Percentiles rank a stretch among this genome's conserved stretches.
Evolutionary conservation across 257 asterid genomes (phyloP).

Genomic region (Ilex aquifolium): DNA sequence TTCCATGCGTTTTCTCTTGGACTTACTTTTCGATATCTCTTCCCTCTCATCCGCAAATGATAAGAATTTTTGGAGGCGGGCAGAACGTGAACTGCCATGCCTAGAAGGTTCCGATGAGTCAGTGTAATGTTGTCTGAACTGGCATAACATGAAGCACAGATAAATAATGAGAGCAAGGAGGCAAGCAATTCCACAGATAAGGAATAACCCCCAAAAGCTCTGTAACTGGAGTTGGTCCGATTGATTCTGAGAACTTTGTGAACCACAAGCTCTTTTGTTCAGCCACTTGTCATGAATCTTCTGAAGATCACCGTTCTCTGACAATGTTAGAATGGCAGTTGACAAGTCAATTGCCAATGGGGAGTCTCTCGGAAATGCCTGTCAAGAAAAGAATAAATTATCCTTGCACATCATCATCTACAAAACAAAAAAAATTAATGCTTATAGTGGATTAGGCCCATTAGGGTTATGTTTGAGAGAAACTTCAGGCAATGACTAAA

Average conservation of each 20-base stretch:
- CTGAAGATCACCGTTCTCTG: constrained; percentile 30
- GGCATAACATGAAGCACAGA: constrained; percentile 24
- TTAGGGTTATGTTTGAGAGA: neutral
- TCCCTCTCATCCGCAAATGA: constrained; percentile 62
- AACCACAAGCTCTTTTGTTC: constrained; percentile 25
- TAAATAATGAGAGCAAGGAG: constrained; percentile 33
- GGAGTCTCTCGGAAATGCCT: constrained; percentile 38
- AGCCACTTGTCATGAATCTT: constrained; percentile 28
- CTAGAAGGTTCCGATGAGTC: constrained; percentile 14
- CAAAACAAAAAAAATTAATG: too few relatives aligned
- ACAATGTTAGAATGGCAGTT: constrained; percentile 24
- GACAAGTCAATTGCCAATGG: constrained; percentile 34
- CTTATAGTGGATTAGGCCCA: neutral
- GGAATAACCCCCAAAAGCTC: constrained; percentile 68
- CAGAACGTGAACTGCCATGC: constrained; percentile 15
- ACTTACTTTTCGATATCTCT: constrained; percentile 29
- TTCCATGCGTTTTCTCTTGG: constrained; percentile 50
- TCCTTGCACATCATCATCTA: neutral
- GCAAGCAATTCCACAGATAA: constrained; percentile 44
- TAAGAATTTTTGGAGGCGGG: constrained; percentile 35
- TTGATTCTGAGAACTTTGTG: constrained; percentile 14
- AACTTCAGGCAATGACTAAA: neutral
- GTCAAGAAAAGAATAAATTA: neutral
- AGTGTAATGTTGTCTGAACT: constrained; percentile 34
- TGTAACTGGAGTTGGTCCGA: constrained; percentile 36